A percentile compares a stretch with the other conserved stretches of the same genome.
Evolutionary conservation across 116 monocot genomes (phyloP).

Genomic region (Posidonia oceanica): DNA sequence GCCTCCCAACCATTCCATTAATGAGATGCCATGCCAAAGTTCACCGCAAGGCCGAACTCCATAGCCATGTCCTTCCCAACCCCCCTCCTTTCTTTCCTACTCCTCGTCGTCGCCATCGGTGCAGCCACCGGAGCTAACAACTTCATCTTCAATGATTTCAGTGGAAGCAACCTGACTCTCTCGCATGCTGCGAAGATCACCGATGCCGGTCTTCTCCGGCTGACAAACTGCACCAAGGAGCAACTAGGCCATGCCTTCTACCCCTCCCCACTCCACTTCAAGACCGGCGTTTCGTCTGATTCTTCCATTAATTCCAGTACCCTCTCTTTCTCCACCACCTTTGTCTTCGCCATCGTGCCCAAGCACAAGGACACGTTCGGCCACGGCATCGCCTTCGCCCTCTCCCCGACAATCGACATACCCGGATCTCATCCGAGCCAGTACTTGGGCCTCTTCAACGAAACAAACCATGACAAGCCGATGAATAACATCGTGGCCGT

Average conservation of each 20-base stretch:
- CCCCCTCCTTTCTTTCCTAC: not conserved
- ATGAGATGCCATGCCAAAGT: too few relatives aligned
- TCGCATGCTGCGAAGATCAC: conserved; percentile 4
- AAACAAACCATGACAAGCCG: not conserved
- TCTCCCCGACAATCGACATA: conserved; percentile 8
- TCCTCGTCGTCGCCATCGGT: not conserved
- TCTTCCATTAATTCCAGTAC: too few relatives aligned
- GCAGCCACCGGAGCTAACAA: not conserved
- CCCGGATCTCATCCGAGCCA: not conserved
- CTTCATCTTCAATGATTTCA: conserved; percentile 31
- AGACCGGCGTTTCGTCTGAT: too few relatives aligned
- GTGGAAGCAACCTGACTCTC: conserved; percentile 3
- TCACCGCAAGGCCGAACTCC: too few relatives aligned
- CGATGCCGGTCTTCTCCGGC: conserved; percentile 18
- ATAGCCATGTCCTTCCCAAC: too few relatives aligned
- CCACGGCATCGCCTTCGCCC: conserved; percentile 33
- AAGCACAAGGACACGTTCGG: conserved; percentile 21
- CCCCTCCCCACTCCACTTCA: conserved; percentile 7
- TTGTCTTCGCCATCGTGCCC: conserved; percentile 34
- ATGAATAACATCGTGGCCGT: conserved; percentile 6
- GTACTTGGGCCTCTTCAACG: conserved; percentile 14
- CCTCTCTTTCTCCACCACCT: conserved; percentile 30
- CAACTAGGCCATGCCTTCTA: conserved; percentile 35
- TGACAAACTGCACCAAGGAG: conserved; percentile 30
- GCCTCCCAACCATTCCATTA: too few relatives aligned